Evolutionary conservation across 2,329 filamentous ascomycete species (phyloP).

Genomic region (Corinectria fuckeliana): DNA sequence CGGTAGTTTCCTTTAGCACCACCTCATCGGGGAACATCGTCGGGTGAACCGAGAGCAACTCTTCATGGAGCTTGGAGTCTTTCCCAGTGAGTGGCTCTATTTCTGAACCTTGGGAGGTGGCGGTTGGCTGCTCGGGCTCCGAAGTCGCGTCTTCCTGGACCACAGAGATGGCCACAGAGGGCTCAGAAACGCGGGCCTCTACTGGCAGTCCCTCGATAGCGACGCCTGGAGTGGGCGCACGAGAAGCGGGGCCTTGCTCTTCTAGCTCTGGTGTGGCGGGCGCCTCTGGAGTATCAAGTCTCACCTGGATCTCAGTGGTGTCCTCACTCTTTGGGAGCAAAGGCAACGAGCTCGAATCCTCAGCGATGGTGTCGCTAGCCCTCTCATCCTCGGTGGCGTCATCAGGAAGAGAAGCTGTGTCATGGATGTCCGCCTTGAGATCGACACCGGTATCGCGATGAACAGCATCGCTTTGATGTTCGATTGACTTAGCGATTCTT

Average conservation of each 20-base stretch:
- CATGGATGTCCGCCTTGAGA: neutral
- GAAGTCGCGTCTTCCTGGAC: neutral
- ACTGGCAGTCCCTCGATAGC: neutral
- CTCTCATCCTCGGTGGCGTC: neutral
- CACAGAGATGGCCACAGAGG: neutral
- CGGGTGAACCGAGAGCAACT: neutral
- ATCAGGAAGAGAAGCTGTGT: neutral
- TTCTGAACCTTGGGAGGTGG: neutral
- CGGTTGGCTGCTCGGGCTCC: neutral
- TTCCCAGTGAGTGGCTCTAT: neutral
- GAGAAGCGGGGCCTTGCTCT: neutral
- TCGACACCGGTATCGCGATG: neutral
- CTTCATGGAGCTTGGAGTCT: neutral
- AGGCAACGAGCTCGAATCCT: neutral
- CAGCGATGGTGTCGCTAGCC: neutral
- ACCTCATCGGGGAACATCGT: neutral
- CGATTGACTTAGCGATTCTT: neutral
- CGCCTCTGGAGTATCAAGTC: neutral
- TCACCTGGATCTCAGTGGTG: neutral
- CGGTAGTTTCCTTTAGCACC: neutral
- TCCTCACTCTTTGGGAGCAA: neutral
- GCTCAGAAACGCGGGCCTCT: neutral
- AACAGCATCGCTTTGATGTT: neutral
- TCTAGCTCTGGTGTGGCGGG: neutral
- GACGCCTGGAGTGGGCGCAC: neutral